phyloP scores from a whole-genome alignment of 2,329 filamentous ascomycete genomes.

The Beauveria sp. region DNA sequence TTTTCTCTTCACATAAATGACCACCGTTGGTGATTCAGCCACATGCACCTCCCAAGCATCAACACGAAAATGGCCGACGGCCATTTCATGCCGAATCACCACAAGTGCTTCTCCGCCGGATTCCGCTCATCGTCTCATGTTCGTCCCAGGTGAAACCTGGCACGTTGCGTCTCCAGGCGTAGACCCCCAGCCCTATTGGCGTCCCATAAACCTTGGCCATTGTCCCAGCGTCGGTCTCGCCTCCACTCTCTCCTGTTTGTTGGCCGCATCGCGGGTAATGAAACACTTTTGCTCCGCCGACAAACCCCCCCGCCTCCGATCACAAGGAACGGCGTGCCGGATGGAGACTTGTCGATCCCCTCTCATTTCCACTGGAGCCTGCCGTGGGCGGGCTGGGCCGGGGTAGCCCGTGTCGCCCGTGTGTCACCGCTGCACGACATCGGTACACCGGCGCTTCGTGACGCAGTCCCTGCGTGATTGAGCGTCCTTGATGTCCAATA shows the following conservation, averaged over 20 bases:
- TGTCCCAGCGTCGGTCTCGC: background rate
- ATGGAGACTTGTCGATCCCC: slow-evolving; percentile 4
- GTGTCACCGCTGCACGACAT: background rate
- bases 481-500: background rate
- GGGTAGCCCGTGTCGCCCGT: background rate
- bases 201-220: background rate
- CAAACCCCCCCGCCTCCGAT: background rate
- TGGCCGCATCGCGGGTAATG: background rate
- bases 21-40: background rate
- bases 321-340: background rate
- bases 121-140: background rate
- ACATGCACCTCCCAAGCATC: background rate
- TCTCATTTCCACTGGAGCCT: slow-evolving; percentile 6
- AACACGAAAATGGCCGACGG: background rate
- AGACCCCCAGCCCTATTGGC: background rate
- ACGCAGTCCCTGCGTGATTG: background rate
- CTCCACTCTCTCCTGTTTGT: background rate
- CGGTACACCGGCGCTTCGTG: slow-evolving; percentile 5
- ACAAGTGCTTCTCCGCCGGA: background rate
- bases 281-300: background rate
- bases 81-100: background rate
- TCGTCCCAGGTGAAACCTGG: slow-evolving; percentile 2
- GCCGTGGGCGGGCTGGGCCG: background rate
- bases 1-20: background rate
- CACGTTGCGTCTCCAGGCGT: background rate